phyloP scores from a whole-genome alignment of 257 asterid species.

The Solanum sparsipilum region DNA sequence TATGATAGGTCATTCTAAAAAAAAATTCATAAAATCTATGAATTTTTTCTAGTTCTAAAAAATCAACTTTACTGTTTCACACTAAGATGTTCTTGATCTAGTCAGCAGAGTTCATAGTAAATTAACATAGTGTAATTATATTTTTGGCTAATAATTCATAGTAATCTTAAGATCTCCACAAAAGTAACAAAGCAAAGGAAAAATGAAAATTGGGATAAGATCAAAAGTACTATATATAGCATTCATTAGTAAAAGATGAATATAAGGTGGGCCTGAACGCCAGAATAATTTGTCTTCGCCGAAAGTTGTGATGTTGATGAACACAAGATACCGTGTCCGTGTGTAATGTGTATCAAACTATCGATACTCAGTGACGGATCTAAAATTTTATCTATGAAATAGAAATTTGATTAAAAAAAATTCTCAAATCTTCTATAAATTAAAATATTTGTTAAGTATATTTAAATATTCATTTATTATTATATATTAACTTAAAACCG shows the following conservation, averaged over 20 bases:
- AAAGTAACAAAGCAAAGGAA: neutral
- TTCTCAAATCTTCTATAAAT: neutral
- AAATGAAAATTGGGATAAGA: neutral
- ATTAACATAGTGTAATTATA: neutral
- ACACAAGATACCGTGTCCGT: neutral
- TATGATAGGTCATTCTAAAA: too few species aligned
- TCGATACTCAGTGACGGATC: rapidly evolving
- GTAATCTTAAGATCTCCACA: neutral
- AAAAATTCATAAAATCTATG: too few species aligned
- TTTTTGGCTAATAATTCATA: neutral
- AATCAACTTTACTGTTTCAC: too few species aligned
- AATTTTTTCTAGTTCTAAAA: too few species aligned
- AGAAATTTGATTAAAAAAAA: too few species aligned
- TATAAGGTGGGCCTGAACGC: neutral
- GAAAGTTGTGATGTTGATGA: neutral
- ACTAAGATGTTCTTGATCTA: neutral
- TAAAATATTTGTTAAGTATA: neutral
- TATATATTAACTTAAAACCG: too few species aligned
- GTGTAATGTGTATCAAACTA: neutral
- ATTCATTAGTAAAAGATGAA: neutral
- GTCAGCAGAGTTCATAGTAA: neutral
- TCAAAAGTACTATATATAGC: neutral
- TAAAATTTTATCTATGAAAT: too few species aligned
- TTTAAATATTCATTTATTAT: too few species aligned
- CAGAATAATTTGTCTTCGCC: neutral